Evolutionary conservation across 2,329 filamentous ascomycete species (phyloP).

Genomic region (Colletotrichum paranaense): DNA sequence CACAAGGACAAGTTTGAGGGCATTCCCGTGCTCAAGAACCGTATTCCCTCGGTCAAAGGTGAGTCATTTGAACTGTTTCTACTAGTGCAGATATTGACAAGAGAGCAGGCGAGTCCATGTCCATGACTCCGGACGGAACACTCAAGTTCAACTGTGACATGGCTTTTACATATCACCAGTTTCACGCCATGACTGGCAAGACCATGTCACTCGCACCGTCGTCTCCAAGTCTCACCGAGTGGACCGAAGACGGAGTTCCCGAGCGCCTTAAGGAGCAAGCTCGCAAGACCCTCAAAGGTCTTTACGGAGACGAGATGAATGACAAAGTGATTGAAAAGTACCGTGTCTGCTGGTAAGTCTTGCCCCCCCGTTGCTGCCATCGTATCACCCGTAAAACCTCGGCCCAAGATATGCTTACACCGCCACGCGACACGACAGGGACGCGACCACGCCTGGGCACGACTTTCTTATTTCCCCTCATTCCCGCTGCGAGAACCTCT

Average conservation of each 20-base stretch:
- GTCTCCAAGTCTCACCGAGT: slow-evolving; percentile 53
- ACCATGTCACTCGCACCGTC: slow-evolving; percentile 63
- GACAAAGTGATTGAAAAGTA: slow-evolving; percentile 53
- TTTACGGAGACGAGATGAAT: slow-evolving; percentile 54
- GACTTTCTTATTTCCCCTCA: slow-evolving; percentile 71
- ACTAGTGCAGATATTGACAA: slow-evolving; percentile 22
- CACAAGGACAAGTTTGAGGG: slow-evolving; percentile 60
- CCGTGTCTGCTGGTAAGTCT: slow-evolving; percentile 58
- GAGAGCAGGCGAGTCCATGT: slow-evolving; percentile 53
- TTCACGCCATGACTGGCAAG: slow-evolving; percentile 58
- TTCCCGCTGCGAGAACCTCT: slow-evolving; percentile 61
- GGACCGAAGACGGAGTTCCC: slow-evolving; percentile 51
- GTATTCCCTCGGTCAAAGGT: slow-evolving; percentile 54
- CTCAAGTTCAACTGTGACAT: slow-evolving; percentile 72
- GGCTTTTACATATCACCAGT: slow-evolving; percentile 66
- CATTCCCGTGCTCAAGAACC: slow-evolving; percentile 66
- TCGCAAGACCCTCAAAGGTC: slow-evolving; percentile 50
- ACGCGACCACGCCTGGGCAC: slow-evolving; percentile 70
- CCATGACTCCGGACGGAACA: slow-evolving; percentile 57
- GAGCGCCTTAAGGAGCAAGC: slow-evolving; percentile 57
- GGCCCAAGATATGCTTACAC: not conserved
- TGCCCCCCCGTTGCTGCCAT: not conserved
- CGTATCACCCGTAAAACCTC: not conserved
- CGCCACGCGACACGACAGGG: slow-evolving; percentile 51
- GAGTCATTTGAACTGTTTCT: slow-evolving; percentile 32